Evolutionary conservation across 2,329 filamentous ascomycete genomes (phyloP).

Genomic region (Hypocrella siamensis): DNA sequence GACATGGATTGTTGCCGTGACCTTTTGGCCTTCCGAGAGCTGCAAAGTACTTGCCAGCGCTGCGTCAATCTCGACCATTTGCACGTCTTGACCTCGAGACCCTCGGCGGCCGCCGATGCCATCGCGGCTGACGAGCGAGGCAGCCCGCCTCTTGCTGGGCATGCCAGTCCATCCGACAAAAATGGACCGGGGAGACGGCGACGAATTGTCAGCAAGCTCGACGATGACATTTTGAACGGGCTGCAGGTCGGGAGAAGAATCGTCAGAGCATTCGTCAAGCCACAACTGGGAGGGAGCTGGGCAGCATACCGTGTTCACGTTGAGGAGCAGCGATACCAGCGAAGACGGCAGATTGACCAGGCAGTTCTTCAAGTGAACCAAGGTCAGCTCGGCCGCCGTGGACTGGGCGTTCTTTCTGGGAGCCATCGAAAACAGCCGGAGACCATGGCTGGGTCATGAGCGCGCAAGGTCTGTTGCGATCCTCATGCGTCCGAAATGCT

Average conservation of each 20-base stretch:
- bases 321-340: constrained; percentile 71
- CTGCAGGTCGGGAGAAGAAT: constrained; percentile 25
- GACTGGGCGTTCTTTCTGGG: constrained; percentile 41
- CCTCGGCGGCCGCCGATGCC: constrained; percentile 47
- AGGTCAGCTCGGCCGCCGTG: constrained; percentile 65
- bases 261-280: background rate
- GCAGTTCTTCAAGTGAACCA: constrained; percentile 84
- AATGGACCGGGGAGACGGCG: constrained; percentile 47
- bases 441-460: constrained; percentile 2
- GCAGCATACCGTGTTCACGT: constrained; percentile 66
- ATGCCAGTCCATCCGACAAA: constrained; percentile 96
- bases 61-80: constrained; percentile 73
- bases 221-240: constrained; percentile 91
- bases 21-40: constrained; percentile 66
- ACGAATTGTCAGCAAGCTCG: constrained; percentile 59
- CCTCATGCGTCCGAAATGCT: no score
- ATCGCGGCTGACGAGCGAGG: constrained; percentile 58
- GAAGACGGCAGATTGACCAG: constrained; percentile 82
- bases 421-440: constrained; percentile 20
- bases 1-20: constrained; percentile 57
- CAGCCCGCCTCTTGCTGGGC: constrained; percentile 74
- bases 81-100: constrained; percentile 58
- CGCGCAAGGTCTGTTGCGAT: no score
- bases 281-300: constrained; percentile 5
- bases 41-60: constrained; percentile 67